phyloP scores from a whole-genome alignment of 2,329 filamentous ascomycete genomes.

The Neofusicoccum sp. region DNA sequence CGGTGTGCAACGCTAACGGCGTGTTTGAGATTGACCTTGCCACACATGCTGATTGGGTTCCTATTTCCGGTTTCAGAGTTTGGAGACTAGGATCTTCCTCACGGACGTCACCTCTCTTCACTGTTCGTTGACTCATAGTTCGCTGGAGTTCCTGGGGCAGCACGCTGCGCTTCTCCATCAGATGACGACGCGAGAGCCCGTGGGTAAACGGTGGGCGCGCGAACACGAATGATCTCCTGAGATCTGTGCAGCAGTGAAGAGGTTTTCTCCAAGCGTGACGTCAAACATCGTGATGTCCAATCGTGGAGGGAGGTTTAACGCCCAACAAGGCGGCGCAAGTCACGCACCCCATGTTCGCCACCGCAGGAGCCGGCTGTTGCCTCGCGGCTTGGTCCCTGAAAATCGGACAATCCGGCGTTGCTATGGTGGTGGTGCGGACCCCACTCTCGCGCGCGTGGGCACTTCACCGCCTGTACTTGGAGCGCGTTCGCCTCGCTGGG shows the following conservation, averaged over 20 bases:
- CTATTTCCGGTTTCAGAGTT: slow-evolving; percentile 14
- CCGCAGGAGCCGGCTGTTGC: slow-evolving; percentile 6
- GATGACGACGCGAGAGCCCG: slow-evolving; percentile 2
- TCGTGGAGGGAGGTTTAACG: slow-evolving; percentile 6
- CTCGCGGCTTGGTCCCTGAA: slow-evolving; percentile 8
- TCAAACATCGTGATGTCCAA: slow-evolving; percentile 15
- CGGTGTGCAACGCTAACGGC: slow-evolving; percentile 3
- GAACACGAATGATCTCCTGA: slow-evolving; percentile 3
- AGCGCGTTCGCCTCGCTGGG: slow-evolving; percentile 9
- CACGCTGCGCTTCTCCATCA: background rate
- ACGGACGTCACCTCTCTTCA: slow-evolving; percentile 2
- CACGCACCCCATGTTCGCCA: slow-evolving; percentile 3
- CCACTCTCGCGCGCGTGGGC: slow-evolving; percentile 10
- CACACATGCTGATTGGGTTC: slow-evolving; percentile 11
- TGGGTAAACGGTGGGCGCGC: background rate
- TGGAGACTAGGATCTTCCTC: slow-evolving; percentile 1
- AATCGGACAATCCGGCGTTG: slow-evolving; percentile 14
- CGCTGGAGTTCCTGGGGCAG: background rate
- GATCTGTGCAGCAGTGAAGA: background rate
- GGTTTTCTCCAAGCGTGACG: background rate
- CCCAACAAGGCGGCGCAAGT: slow-evolving; percentile 6
- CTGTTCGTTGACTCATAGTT: slow-evolving; percentile 1
- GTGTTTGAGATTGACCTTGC: slow-evolving; percentile 1
- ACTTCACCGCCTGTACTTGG: slow-evolving; percentile 5
- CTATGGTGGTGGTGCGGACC: slow-evolving; percentile 1